phyloP scores from a whole-genome alignment of 148 eudicot genomes.

The Oxyria digyna region DNA sequence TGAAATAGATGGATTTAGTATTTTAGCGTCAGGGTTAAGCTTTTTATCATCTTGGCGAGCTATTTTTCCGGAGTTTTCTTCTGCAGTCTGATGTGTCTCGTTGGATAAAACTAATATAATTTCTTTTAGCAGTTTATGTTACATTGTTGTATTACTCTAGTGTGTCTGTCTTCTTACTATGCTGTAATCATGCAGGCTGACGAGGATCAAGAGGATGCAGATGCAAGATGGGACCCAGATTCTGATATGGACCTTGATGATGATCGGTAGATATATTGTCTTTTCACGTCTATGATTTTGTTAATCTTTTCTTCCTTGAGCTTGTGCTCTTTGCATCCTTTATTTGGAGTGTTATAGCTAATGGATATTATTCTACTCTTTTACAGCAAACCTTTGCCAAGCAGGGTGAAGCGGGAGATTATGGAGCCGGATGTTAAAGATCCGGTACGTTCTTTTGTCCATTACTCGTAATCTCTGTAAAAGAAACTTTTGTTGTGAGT shows the following conservation, averaged over 20 bases:
- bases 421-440: conserved; percentile 24
- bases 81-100: conserved; percentile 21
- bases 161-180: background rate
- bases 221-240: conserved; percentile 66
- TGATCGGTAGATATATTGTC: conserved; percentile 29
- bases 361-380: background rate
- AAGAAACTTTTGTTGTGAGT: background rate
- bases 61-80: too few relatives aligned
- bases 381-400: conserved; percentile 37
- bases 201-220: conserved; percentile 70
- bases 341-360: background rate
- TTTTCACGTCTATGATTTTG: conserved; percentile 1
- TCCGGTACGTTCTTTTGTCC: background rate
- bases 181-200: conserved; percentile 40
- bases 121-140: background rate
- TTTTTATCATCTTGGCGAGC: too few relatives aligned
- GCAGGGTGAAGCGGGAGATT: conserved; percentile 65
- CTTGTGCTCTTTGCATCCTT: background rate
- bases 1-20: background rate
- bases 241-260: conserved; percentile 68
- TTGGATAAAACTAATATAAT: background rate
- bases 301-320: background rate
- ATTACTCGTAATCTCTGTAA: background rate
- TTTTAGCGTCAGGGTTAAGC: background rate
- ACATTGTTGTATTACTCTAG: background rate